These are phyloP conservation scores for Physaria fendleri DNA, from an alignment of 345 rosid genomes.

Conservation along the genomic window DNA sequence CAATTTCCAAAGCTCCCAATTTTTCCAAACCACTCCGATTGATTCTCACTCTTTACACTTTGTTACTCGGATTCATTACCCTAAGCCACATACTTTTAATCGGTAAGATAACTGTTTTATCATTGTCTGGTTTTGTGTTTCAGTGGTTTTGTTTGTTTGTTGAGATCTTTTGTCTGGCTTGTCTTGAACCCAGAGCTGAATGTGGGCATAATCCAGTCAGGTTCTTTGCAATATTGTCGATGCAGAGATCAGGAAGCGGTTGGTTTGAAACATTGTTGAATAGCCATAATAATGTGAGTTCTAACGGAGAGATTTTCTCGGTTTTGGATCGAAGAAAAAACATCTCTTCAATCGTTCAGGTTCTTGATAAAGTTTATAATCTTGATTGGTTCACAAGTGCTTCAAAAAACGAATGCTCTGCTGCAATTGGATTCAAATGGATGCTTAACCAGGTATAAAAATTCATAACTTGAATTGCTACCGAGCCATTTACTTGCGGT, in stretches of 20 bases:
- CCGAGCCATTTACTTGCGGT: not conserved
- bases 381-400: conserved; percentile 87
- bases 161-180: not conserved
- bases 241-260: conserved; percentile 98
- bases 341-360: conserved; percentile 49
- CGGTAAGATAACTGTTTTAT: conserved; percentile 38
- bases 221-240: conserved; percentile 78
- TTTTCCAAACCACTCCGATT: conserved; percentile 34
- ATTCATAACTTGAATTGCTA: not conserved
- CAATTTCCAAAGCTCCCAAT: conserved; percentile 37
- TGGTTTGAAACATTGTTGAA: conserved; percentile 97
- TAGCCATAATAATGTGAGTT: conserved; percentile 84
- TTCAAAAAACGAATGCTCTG: conserved; percentile 93
- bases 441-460: conserved; percentile 86
- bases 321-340: conserved; percentile 56
- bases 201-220: conserved; percentile 72
- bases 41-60: conserved; percentile 11
- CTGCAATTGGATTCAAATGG: conserved; percentile 98
- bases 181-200: conserved; percentile 47
- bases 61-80: conserved; percentile 57
- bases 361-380: conserved; percentile 80
- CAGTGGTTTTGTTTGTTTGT: not conserved
- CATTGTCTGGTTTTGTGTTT: not conserved
- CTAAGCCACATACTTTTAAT: conserved; percentile 70
- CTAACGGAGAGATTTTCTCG: conserved; percentile 92